These are phyloP conservation scores for Trametes polyzona DNA, from an alignment of 1,284 basidiomycete species.

Conservation along the genomic window DNA sequence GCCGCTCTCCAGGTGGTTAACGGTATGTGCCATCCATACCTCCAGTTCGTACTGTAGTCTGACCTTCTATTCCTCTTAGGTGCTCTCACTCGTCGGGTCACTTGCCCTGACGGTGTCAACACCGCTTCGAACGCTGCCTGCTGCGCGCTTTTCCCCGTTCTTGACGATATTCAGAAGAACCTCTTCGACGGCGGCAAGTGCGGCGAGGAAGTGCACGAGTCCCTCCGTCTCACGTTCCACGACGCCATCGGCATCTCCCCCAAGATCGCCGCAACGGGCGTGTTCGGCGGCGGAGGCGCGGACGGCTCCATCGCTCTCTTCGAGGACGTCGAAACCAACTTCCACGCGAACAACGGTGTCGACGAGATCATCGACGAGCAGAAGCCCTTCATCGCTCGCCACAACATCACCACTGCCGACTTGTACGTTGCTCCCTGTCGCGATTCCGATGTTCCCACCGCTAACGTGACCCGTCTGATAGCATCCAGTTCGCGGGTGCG, in stretches of 20 bases:
- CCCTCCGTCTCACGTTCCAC: conserved; percentile 35
- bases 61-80: conserved; percentile 8
- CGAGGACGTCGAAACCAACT: conserved; percentile 28
- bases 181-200: conserved; percentile 36
- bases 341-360: conserved; percentile 29
- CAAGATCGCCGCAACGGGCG: conserved; percentile 7
- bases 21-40: no score
- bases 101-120: conserved; percentile 28
- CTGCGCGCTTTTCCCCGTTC: conserved; percentile 41
- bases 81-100: conserved; percentile 24
- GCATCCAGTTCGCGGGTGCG: conserved; percentile 30
- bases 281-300: conserved; percentile 26
- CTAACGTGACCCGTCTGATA: neutral
- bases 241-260: conserved; percentile 32
- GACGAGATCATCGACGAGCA: conserved; percentile 28
- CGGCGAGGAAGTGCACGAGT: conserved; percentile 33
- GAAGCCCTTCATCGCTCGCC: conserved; percentile 19
- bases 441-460: no score
- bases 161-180: conserved; percentile 41
- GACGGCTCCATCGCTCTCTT: conserved; percentile 30
- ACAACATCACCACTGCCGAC: conserved; percentile 26
- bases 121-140: conserved; percentile 41
- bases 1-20: conserved; percentile 13
- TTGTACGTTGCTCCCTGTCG: conserved; percentile 14
- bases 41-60: no score